These are phyloP conservation scores for Chaetoceros muelleri DNA, from an alignment of 108 stramenopile species.

Conservation along the genomic window DNA sequence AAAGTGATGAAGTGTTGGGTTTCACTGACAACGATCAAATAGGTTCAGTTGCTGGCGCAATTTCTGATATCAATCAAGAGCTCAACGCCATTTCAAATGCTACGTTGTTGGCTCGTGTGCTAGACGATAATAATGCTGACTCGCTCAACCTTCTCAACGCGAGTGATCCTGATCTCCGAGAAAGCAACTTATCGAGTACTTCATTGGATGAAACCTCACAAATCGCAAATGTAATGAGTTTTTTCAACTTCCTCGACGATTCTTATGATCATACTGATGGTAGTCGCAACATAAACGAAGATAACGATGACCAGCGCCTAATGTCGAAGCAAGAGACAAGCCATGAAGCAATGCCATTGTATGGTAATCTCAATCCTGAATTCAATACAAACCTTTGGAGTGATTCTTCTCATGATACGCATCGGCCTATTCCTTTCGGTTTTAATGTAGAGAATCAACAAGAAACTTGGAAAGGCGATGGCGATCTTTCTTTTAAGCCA, in stretches of 20 bases:
- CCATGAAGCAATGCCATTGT: neutral
- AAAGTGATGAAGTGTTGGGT: neutral
- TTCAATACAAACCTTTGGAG: neutral
- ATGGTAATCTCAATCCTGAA: neutral
- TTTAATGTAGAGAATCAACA: neutral
- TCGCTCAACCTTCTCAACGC: neutral
- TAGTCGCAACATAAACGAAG: no score
- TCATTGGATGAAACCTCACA: neutral
- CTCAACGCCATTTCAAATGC: neutral
- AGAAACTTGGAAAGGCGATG: conserved; percentile 6
- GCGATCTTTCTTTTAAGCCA: conserved; percentile 11
- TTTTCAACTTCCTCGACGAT: neutral
- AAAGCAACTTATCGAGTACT: neutral
- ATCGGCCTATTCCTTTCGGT: neutral
- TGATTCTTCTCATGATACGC: neutral
- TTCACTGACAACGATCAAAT: neutral
- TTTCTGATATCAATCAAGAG: neutral
- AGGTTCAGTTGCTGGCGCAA: no score
- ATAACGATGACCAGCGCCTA: no score
- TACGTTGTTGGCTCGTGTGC: neutral
- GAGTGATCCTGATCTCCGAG: neutral
- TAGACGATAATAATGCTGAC: neutral
- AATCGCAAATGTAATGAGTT: neutral
- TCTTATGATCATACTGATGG: no score
- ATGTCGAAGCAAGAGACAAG: no score